A percentile compares a stretch with the other conserved stretches of the same genome.
Conservation (phyloP, 2,329 filamentous ascomycete genomes). For the Geosmithia flava region DNA sequence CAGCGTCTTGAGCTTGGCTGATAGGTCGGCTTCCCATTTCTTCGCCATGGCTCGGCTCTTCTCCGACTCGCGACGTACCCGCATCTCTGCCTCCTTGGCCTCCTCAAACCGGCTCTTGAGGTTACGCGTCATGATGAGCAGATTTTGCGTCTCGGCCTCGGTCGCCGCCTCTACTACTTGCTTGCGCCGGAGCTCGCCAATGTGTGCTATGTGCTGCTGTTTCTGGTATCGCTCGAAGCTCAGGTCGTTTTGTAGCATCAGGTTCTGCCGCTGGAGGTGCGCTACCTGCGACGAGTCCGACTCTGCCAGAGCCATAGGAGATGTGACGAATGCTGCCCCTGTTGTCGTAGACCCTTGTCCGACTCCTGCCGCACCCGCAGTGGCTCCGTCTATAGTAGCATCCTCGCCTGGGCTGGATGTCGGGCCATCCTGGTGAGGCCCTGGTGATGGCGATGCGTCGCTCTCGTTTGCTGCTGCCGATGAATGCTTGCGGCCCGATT, state of each 20-base stretch:
- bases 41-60: slow-evolving; percentile 61
- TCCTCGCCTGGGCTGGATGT: neutral
- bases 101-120: slow-evolving; percentile 63
- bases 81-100: slow-evolving; percentile 56
- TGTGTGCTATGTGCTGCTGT: slow-evolving; percentile 70
- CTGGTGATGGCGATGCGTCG: slow-evolving; percentile 35
- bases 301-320: slow-evolving; percentile 17
- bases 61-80: slow-evolving; percentile 60
- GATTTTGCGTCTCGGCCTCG: slow-evolving; percentile 71
- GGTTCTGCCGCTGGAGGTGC: slow-evolving; percentile 60
- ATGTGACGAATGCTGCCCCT: slow-evolving; percentile 6
- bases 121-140: slow-evolving; percentile 64
- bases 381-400: neutral
- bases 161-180: slow-evolving; percentile 66
- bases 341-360: neutral
- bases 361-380: too few species aligned
- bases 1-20: slow-evolving; percentile 50
- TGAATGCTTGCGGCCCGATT: slow-evolving; percentile 41
- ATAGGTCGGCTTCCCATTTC: slow-evolving; percentile 65
- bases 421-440: too few species aligned
- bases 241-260: slow-evolving; percentile 66
- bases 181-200: slow-evolving; percentile 63
- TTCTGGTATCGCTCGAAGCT: slow-evolving; percentile 78
- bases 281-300: slow-evolving; percentile 25
- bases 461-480: slow-evolving; percentile 44